Conservation (phyloP, 2,329 filamentous ascomycete genomes). For the Aspergillus ochraceoroseus region DNA sequence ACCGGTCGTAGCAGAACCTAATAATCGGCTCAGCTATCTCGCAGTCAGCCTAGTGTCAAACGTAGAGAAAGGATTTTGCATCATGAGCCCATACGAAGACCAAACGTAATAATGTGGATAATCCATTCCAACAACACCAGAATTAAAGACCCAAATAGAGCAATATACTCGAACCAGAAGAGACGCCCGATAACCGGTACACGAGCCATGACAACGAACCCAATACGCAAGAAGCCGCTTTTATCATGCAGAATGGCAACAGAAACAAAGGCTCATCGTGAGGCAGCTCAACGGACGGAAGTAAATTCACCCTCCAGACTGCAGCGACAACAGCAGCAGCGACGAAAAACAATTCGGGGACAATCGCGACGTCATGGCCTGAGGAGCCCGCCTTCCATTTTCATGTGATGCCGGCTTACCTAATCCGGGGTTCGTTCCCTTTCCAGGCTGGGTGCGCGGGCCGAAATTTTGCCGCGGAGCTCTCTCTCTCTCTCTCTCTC, state of each 20-base stretch:
- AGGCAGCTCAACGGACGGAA: neutral
- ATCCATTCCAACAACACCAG: slow-evolving; percentile 77
- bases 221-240: neutral
- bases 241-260: neutral
- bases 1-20: slow-evolving; percentile 73
- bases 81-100: slow-evolving; percentile 61
- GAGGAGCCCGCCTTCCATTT: slow-evolving; percentile 5
- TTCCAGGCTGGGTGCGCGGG: too few species aligned
- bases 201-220: slow-evolving; percentile 46
- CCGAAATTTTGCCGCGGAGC: slow-evolving; percentile 16
- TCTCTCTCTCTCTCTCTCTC: too few species aligned
- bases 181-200: slow-evolving; percentile 62
- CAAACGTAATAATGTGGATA: slow-evolving; percentile 79
- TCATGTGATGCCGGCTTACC: slow-evolving; percentile 30
- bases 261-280: slow-evolving; percentile 1
- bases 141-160: slow-evolving; percentile 75
- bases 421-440: slow-evolving; percentile 32
- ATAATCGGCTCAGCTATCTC: slow-evolving; percentile 69
- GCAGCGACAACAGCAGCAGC: neutral
- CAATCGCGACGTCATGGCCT: slow-evolving; percentile 14
- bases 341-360: too few species aligned
- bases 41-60: slow-evolving; percentile 19
- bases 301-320: neutral
- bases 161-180: slow-evolving; percentile 72
- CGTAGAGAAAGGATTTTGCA: neutral